A percentile compares a stretch with the other conserved stretches of the same genome.
These are phyloP conservation scores for Caryopteris hybrid DNA, from an alignment of 305 asterid species.

Conservation along the genomic window DNA sequence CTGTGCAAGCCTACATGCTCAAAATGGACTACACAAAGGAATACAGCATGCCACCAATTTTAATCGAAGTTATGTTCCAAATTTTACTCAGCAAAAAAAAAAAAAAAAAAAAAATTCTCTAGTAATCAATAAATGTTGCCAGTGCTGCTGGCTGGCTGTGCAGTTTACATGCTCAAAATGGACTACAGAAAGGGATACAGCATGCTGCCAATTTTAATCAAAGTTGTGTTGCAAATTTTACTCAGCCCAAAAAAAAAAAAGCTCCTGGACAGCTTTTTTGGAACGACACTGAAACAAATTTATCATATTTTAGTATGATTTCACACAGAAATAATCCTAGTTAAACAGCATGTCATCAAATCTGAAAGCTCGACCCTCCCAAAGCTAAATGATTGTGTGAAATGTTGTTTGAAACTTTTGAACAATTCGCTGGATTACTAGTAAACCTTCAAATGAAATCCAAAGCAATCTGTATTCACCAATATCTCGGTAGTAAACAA, in stretches of 20 bases:
- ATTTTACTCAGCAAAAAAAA: no score
- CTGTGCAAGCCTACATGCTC: no score
- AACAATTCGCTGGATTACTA: background rate
- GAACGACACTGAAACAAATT: background rate
- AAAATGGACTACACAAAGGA: no score
- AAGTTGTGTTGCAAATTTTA: background rate
- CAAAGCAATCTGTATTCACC: background rate
- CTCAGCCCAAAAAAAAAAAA: background rate
- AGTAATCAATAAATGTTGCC: background rate
- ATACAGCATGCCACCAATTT: no score
- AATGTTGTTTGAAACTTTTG: background rate
- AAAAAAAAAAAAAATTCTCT: no score
- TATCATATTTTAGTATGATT: background rate
- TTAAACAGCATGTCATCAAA: background rate
- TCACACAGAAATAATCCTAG: background rate
- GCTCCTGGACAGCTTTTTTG: background rate
- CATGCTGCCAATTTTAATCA: background rate
- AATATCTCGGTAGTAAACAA: background rate
- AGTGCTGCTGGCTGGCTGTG: background rate
- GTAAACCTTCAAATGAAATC: no score
- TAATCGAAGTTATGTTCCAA: no score
- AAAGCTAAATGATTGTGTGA: background rate
- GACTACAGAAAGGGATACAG: background rate
- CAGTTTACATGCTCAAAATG: background rate
- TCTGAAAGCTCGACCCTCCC: background rate